These are phyloP conservation scores for Scorias spongiosa DNA, from an alignment of 2,329 filamentous ascomycete species.

Conservation along the genomic window DNA sequence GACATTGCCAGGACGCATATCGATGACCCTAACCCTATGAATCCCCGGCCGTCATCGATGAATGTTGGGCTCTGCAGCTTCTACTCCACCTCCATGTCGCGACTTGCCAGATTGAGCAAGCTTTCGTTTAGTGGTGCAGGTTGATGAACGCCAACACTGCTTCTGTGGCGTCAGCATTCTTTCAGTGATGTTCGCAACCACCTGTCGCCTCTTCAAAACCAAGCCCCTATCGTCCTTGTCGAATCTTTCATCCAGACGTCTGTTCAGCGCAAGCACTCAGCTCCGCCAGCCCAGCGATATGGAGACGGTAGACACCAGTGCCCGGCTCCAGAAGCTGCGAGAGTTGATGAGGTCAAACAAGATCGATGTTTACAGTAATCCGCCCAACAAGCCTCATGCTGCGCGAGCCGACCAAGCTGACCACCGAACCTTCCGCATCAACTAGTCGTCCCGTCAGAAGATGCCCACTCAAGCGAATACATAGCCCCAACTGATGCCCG, in stretches of 20 bases:
- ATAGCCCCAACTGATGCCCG: conserved; percentile 90
- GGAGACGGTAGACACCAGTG: conserved; percentile 64
- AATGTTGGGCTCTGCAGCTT: no score
- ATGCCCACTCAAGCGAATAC: conserved; percentile 95
- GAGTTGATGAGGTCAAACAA: conserved; percentile 75
- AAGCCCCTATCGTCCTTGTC: neutral
- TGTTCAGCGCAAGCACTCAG: conserved; percentile 10
- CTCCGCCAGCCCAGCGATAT: conserved; percentile 36
- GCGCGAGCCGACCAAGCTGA: conserved; percentile 1
- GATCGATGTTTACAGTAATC: conserved; percentile 78
- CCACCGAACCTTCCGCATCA: neutral
- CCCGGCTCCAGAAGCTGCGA: conserved; percentile 61
- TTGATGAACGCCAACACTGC: neutral
- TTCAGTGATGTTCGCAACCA: neutral
- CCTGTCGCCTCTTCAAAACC: neutral
- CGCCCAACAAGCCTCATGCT: conserved; percentile 1
- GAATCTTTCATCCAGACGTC: neutral
- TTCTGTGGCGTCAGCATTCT: neutral
- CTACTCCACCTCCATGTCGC: neutral
- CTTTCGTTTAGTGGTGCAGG: neutral
- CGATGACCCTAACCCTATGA: neutral
- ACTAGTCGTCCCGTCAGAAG: conserved; percentile 86
- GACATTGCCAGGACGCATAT: neutral
- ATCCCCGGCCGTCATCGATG: neutral
- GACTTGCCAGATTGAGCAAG: neutral